These are phyloP conservation scores for Huntiella moniliformis DNA, from an alignment of 2,329 filamentous ascomycete genomes.

Conservation along the genomic window DNA sequence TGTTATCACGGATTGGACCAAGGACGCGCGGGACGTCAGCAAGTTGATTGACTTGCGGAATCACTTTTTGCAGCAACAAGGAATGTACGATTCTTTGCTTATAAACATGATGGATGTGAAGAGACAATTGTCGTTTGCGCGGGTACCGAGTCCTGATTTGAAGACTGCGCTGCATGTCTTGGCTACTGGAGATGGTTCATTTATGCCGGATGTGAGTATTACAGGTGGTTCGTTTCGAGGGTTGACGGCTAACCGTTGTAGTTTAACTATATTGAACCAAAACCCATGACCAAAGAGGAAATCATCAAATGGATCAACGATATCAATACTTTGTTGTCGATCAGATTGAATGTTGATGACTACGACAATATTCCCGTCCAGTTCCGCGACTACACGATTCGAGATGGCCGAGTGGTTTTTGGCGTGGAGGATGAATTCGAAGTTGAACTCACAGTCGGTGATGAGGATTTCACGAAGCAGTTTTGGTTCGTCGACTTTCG, in stretches of 20 bases:
- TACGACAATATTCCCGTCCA: conserved; percentile 54
- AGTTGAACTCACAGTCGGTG: conserved; percentile 75
- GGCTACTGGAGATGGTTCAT: conserved; percentile 55
- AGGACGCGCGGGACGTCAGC: conserved; percentile 59
- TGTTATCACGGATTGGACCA: conserved; percentile 79
- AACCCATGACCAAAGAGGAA: conserved; percentile 50
- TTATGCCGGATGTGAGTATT: conserved; percentile 55
- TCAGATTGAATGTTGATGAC: conserved; percentile 72
- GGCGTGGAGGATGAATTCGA: conserved; percentile 71
- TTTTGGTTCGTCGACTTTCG: conserved; percentile 92
- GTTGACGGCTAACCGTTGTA: conserved; percentile 22
- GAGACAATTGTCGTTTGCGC: conserved; percentile 48
- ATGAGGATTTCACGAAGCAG: conserved; percentile 64
- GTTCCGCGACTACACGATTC: conserved; percentile 60
- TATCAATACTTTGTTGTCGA: conserved; percentile 64
- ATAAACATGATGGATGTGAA: conserved; percentile 53
- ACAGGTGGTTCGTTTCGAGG: not conserved
- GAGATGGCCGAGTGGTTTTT: conserved; percentile 81
- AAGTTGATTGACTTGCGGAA: conserved; percentile 73
- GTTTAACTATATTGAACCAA: conserved; percentile 60
- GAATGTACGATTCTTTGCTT: conserved; percentile 40
- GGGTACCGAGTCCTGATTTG: conserved; percentile 76
- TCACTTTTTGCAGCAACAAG: conserved; percentile 48
- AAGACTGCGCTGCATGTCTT: conserved; percentile 75
- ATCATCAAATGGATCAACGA: conserved; percentile 58